Conservation (phyloP, 2,329 filamentous ascomycete species). For the Penicillium aurantiogriseum region DNA sequence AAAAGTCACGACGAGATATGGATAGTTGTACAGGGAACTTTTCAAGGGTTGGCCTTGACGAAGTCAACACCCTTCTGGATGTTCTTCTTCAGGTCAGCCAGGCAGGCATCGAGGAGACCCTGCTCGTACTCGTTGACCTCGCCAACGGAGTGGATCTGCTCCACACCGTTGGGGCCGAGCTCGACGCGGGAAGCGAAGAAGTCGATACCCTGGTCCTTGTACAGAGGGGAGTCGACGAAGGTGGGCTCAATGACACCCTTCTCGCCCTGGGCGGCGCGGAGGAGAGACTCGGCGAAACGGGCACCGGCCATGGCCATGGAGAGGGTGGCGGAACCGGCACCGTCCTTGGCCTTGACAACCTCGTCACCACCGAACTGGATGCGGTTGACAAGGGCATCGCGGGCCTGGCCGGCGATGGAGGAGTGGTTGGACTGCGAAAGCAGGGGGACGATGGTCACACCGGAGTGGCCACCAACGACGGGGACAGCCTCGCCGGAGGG, state of each 20-base stretch:
- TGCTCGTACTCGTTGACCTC: constrained; percentile 81
- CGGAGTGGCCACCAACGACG: constrained; percentile 95
- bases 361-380: constrained; percentile 99
- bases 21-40: constrained; percentile 20
- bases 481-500: constrained; percentile 91
- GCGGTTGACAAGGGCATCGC: constrained; percentile 78
- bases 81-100: constrained; percentile 70
- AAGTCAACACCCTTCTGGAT: constrained; percentile 78
- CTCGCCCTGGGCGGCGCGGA: constrained; percentile 89
- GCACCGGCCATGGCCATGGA: constrained; percentile 98
- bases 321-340: constrained; percentile 92
- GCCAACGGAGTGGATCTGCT: constrained; percentile 88
- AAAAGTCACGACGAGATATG: constrained; percentile 7
- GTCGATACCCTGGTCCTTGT: constrained; percentile 96
- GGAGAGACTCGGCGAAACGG: constrained; percentile 81
- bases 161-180: constrained; percentile 92
- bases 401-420: constrained; percentile 73
- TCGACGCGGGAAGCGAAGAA: constrained; percentile 97
- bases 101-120: constrained; percentile 80
- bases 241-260: constrained; percentile 94
- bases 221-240: constrained; percentile 94
- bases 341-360: constrained; percentile 98
- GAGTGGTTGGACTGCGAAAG: constrained; percentile 91
- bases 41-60: constrained; percentile 58
- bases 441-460: constrained; percentile 96